Percentiles rank a stretch among this genome's conserved stretches.
Evolutionary conservation across 2,329 filamentous ascomycete species (phyloP).

Genomic region (Colletotrichum kahawae): DNA sequence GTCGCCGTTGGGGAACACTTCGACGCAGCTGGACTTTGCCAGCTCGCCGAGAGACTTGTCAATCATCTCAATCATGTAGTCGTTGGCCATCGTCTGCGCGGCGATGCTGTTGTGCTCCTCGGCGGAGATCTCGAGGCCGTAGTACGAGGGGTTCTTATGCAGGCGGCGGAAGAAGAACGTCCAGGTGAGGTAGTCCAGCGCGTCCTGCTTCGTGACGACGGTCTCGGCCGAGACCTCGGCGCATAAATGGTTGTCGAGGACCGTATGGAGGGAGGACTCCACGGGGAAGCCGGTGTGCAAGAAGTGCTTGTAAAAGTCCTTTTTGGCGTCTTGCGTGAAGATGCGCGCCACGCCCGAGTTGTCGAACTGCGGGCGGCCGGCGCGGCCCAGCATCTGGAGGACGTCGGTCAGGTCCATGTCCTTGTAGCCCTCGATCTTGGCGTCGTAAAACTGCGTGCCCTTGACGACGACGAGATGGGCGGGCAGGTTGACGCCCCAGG

Average conservation of each 20-base stretch:
- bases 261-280: slow-evolving; percentile 94
- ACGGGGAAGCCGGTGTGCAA: slow-evolving; percentile 97
- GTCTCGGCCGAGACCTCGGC: slow-evolving; percentile 95
- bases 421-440: slow-evolving; percentile 95
- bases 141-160: slow-evolving; percentile 98
- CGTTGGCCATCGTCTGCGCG: slow-evolving; percentile 87
- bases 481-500: slow-evolving; percentile 97
- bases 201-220: slow-evolving; percentile 93
- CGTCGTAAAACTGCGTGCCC: slow-evolving; percentile 97
- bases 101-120: slow-evolving; percentile 89
- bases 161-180: slow-evolving; percentile 98
- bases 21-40: slow-evolving; percentile 82
- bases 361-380: slow-evolving; percentile 95
- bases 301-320: slow-evolving; percentile 99
- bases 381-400: slow-evolving; percentile 95
- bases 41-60: slow-evolving; percentile 85
- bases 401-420: slow-evolving; percentile 99
- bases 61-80: slow-evolving; percentile 94
- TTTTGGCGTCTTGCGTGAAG: slow-evolving; percentile 96
- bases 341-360: slow-evolving; percentile 94
- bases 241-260: slow-evolving; percentile 94
- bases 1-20: slow-evolving; percentile 84
- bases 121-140: slow-evolving; percentile 90
- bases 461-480: slow-evolving; percentile 98
- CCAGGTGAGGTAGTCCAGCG: slow-evolving; percentile 97